These are phyloP conservation scores for Yamadazyma taylorii DNA, from an alignment of 1,139 yeast genomes.

Conservation along the genomic window DNA sequence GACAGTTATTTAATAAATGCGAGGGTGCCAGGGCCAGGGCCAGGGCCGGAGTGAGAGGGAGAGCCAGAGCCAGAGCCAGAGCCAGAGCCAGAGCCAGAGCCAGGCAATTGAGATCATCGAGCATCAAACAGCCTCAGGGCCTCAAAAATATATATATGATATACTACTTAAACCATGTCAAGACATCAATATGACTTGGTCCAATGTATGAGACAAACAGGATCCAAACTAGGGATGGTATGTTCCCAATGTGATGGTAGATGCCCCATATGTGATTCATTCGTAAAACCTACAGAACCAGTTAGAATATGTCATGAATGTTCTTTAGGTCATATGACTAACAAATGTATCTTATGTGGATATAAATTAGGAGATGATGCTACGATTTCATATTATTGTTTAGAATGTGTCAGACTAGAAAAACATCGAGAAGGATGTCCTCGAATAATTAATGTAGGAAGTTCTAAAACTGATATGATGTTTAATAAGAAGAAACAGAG, in stretches of 20 bases:
- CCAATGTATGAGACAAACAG: conserved; percentile 86
- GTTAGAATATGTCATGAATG: conserved; percentile 87
- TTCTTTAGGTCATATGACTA: conserved; percentile 64
- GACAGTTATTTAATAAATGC: too few relatives aligned
- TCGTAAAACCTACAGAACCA: conserved; percentile 69
- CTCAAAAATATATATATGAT: too few relatives aligned
- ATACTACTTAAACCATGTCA: conserved; percentile 57
- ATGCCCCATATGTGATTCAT: conserved; percentile 90
- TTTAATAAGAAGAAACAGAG: conserved; percentile 46
- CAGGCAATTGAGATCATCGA: too few relatives aligned
- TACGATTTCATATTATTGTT: conserved; percentile 77
- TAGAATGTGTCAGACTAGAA: conserved; percentile 79
- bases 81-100: too few relatives aligned
- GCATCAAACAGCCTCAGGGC: too few relatives aligned
- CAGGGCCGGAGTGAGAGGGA: too few relatives aligned
- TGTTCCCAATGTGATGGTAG: conserved; percentile 90
- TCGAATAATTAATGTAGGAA: conserved; percentile 74
- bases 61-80: too few relatives aligned
- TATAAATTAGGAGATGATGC: conserved; percentile 38
- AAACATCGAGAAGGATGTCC: conserved; percentile 95
- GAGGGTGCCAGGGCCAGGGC: too few relatives aligned
- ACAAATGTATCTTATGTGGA: conserved; percentile 78
- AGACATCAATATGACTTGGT: conserved; percentile 87
- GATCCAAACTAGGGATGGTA: conserved; percentile 64
- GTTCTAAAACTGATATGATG: conserved; percentile 66